Percentiles rank a stretch among this genome's conserved stretches.
phyloP scores from a whole-genome alignment of 2,329 filamentous ascomycete genomes.

The Calonectria hongkongensis region DNA sequence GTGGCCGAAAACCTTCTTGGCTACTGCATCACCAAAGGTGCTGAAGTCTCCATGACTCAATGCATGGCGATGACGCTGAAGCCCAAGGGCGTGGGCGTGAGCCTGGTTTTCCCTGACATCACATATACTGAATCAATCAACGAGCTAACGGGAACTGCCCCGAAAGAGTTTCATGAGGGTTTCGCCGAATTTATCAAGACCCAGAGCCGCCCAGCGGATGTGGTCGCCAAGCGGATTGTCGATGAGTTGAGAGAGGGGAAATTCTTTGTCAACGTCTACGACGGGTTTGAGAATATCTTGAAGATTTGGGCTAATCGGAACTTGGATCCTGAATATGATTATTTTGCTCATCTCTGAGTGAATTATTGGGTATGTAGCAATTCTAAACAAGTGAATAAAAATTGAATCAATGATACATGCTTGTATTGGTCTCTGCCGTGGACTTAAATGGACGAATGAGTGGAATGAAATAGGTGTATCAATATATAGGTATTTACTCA shows the following conservation, averaged over 20 bases:
- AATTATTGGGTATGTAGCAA: too few species aligned
- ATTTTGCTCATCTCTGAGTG: not conserved
- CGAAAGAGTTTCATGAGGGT: constrained; percentile 1
- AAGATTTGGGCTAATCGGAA: not conserved
- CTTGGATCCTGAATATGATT: not conserved
- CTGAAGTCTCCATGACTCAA: constrained; percentile 4
- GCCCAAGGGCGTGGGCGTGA: not conserved
- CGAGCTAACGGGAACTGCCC: not conserved
- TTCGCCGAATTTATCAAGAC: constrained; percentile 11
- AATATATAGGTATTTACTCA: too few species aligned
- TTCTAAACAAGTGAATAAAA: too few species aligned
- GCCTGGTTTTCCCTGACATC: not conserved
- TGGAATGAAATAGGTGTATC: too few species aligned
- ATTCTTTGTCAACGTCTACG: not conserved
- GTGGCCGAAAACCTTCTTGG: constrained; percentile 5
- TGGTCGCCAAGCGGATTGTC: not conserved
- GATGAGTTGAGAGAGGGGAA: not conserved
- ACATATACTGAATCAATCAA: constrained; percentile 10
- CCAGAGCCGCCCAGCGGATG: not conserved
- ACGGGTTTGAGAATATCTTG: not conserved
- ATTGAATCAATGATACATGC: too few species aligned
- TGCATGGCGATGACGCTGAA: constrained; percentile 9
- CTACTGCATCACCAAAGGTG: constrained; percentile 14
- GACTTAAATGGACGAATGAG: too few species aligned
- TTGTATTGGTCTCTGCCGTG: too few species aligned